Percentiles rank a stretch among this genome's conserved stretches.
Evolutionary conservation across 441 rosid genomes (phyloP).

Genomic region (Raphanus hybrid): DNA sequence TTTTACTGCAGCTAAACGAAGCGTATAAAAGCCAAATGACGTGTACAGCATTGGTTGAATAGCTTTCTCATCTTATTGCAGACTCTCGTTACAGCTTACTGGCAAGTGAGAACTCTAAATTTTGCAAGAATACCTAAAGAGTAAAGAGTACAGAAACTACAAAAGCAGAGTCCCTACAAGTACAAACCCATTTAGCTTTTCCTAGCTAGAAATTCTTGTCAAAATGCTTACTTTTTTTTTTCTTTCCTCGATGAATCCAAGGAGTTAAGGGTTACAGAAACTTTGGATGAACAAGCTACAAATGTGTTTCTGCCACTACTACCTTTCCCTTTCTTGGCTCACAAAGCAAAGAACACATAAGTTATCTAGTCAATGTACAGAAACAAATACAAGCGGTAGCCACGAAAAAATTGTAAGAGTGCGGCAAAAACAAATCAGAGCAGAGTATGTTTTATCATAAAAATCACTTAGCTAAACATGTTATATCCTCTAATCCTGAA

Average conservation of each 20-base stretch:
- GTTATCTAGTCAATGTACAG: slow-evolving; percentile 3
- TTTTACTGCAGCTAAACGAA: slow-evolving; percentile 2
- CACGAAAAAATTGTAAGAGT: slow-evolving; percentile 7
- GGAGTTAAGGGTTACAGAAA: not conserved
- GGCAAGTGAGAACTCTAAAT: slow-evolving; percentile 6
- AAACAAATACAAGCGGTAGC: slow-evolving; percentile 12
- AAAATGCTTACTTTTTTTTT: not conserved
- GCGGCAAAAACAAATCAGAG: slow-evolving; percentile 17
- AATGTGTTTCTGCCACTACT: slow-evolving; percentile 5
- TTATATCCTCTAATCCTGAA: not conserved
- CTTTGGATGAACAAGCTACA: slow-evolving; percentile 14
- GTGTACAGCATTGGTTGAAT: not conserved
- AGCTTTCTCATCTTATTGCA: slow-evolving; percentile 15
- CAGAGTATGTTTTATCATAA: not conserved
- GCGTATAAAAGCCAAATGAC: slow-evolving; percentile 1
- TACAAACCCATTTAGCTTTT: slow-evolving; percentile 9
- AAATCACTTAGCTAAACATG: not conserved
- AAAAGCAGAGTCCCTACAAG: not conserved
- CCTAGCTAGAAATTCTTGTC: not conserved
- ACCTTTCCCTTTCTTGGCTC: not conserved
- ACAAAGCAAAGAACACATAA: slow-evolving; percentile 1
- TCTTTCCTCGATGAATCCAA: not conserved
- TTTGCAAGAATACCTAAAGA: not conserved
- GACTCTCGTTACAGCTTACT: slow-evolving; percentile 24
- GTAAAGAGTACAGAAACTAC: not conserved